Conservation (phyloP, 2,329 filamentous ascomycete genomes). For the Neodidymelliopsis sp. region DNA sequence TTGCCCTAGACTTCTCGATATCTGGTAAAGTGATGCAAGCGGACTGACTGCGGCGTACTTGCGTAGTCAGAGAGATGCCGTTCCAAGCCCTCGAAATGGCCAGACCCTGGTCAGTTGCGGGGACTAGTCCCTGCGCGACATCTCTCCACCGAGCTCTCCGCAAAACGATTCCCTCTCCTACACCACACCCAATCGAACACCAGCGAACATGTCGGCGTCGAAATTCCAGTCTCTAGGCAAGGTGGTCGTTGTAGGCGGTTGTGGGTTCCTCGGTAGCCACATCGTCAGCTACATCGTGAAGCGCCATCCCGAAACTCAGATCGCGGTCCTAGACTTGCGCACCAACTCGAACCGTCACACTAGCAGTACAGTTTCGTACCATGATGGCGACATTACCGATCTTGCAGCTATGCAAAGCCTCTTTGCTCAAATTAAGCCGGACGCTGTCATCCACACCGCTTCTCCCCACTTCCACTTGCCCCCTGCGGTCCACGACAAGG, state of each 20-base stretch:
- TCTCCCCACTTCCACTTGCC: constrained; percentile 53
- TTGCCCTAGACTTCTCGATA: too few species aligned
- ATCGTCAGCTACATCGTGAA: constrained; percentile 57
- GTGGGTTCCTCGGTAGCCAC: constrained; percentile 60
- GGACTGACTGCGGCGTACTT: too few species aligned
- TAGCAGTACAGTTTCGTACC: constrained; percentile 55
- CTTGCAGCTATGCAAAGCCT: constrained; percentile 51
- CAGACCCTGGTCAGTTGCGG: constrained; percentile 23
- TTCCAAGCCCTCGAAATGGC: not conserved
- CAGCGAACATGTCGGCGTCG: constrained; percentile 27
- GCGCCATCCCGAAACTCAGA: constrained; percentile 51
- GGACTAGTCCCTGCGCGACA: constrained; percentile 21
- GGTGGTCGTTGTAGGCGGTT: constrained; percentile 59
- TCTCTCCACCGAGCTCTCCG: constrained; percentile 28
- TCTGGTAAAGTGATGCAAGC: too few species aligned
- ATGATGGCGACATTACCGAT: constrained; percentile 60
- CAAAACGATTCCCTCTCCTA: constrained; percentile 19
- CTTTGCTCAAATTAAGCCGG: constrained; percentile 54
- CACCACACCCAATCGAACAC: constrained; percentile 20
- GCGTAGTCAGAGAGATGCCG: not conserved
- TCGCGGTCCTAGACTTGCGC: constrained; percentile 59
- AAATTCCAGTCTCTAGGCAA: constrained; percentile 50
- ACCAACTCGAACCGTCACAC: constrained; percentile 51
- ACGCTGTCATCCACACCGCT: constrained; percentile 60
- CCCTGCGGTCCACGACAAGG: constrained; percentile 55